Conservation (phyloP, 2,329 filamentous ascomycete genomes). For the Xylariaceae sp. region DNA sequence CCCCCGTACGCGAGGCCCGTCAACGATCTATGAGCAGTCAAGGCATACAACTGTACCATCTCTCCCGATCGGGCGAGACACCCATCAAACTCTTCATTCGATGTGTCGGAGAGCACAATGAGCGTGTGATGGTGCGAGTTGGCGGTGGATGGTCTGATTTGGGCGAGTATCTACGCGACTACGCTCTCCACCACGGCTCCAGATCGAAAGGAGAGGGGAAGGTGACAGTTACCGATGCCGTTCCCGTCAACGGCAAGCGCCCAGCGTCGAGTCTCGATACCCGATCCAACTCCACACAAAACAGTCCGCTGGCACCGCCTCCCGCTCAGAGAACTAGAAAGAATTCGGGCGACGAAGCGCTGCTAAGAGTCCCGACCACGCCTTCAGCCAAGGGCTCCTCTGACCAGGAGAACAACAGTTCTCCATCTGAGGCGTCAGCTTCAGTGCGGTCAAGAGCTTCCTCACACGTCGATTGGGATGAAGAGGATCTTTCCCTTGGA, state of each 20-base stretch:
- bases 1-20: constrained; percentile 50
- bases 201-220: constrained; percentile 50
- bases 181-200: constrained; percentile 86
- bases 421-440: constrained; percentile 42
- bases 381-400: constrained; percentile 31
- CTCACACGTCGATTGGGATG: constrained; percentile 52
- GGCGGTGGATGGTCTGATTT: constrained; percentile 98
- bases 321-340: constrained; percentile 50
- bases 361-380: constrained; percentile 38
- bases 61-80: constrained; percentile 75
- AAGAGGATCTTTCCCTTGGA: constrained; percentile 58
- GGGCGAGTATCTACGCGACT: constrained; percentile 89
- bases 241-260: constrained; percentile 31
- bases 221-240: constrained; percentile 54
- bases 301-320: constrained; percentile 43
- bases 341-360: constrained; percentile 37
- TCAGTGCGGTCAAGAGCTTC: constrained; percentile 47
- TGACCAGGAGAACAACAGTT: constrained; percentile 32
- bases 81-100: constrained; percentile 95
- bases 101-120: constrained; percentile 80
- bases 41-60: constrained; percentile 87
- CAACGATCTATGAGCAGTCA: constrained; percentile 48
- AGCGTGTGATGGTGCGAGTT: constrained; percentile 96
- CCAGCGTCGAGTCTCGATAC: constrained; percentile 39
- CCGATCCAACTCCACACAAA: constrained; percentile 38